Evolutionary conservation across 306 rosid genomes (phyloP), one percentile per base, ranked within the genome.

Genomic region (Erythrophleum fordii): DNA sequence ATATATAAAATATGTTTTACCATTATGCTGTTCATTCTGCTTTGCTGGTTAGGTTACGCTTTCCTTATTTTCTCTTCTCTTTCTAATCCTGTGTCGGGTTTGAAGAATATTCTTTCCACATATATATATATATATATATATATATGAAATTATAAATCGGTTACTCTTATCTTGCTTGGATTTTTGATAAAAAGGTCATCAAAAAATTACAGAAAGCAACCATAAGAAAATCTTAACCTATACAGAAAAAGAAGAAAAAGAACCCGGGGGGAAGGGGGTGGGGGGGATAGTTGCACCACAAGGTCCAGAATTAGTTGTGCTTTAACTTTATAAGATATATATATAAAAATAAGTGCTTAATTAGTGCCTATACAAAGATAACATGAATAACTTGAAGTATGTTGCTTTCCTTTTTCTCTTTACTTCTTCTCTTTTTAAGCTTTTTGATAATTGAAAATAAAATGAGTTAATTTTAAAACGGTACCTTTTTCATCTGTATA

Each of bases 121-220:
- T 72, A 26, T 77, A 48, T 75, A 17, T 31, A 14, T 28, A 49
- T 82, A 70, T n/a, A 11, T 72, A 26, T 77, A 48, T 75, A 17
- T 31, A 14, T 28, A 49, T 82, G 61, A 7, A 18, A 0, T 3
- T 35, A 35, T 35, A 4, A 0, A 71, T 14, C 3, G 23, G 34
- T 59, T n/a, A n/a, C n/a, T 34, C 48, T 67, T 37, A 37, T 66
- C 65, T 68, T 55, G 76, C 79, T 53, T 65, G 60, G 56, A 8
- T 46, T 56, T 72, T 46, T 48, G 3, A 78, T 56, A 67, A 59
- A 75, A 25, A 51, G 64, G 70, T 55, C 73, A 41, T 16, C 18
- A 60, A 68, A 69, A 77, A 77, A 62, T 72, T 53, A 80, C 58
- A 72, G 26, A 73, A 74, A 80, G 68, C 62, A 48, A 17, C 67